phyloP scores from a whole-genome alignment of 805 yeast genomes.

The Metschnikowia amazonensis region DNA sequence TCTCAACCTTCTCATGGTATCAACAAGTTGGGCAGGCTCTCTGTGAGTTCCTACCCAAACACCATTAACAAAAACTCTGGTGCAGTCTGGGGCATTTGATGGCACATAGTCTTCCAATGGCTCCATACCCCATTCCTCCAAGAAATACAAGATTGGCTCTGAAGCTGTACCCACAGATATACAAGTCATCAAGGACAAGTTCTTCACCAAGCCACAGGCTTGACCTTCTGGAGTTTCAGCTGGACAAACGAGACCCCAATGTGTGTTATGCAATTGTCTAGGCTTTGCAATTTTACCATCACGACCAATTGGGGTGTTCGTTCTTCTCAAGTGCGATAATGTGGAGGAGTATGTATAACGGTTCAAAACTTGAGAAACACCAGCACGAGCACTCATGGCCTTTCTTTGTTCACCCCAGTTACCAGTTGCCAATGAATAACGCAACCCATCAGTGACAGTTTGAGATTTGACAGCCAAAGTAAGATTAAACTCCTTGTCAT shows the following conservation, averaged over 20 bases:
- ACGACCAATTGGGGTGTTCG: slow-evolving; percentile 98
- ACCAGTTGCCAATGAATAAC: slow-evolving; percentile 98
- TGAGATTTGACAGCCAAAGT: slow-evolving; percentile 96
- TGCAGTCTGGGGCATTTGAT: slow-evolving; percentile 82
- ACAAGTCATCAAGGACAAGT: slow-evolving; percentile 93
- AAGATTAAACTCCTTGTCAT: slow-evolving; percentile 93
- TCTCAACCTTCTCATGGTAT: slow-evolving; percentile 85
- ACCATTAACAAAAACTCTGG: slow-evolving; percentile 95
- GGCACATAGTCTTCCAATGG: slow-evolving; percentile 95
- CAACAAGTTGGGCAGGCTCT: slow-evolving; percentile 89
- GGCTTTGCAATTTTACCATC: slow-evolving; percentile 99
- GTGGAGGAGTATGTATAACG: slow-evolving; percentile 99
- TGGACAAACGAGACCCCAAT: slow-evolving; percentile 99
- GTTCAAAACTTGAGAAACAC: slow-evolving; percentile 97
- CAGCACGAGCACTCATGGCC: slow-evolving; percentile 98
- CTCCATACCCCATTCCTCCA: slow-evolving; percentile 99
- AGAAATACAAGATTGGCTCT: slow-evolving; percentile 84
- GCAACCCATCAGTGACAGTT: slow-evolving; percentile 94
- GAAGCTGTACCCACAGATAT: slow-evolving; percentile 98
- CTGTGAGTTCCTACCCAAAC: slow-evolving; percentile 99
- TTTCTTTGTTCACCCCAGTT: slow-evolving; percentile 99
- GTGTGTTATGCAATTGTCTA: slow-evolving; percentile 97
- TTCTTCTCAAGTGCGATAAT: slow-evolving; percentile 95
- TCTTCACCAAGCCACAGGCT: slow-evolving; percentile 98
- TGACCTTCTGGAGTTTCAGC: slow-evolving; percentile 99